Conservation (phyloP, 306 rosid genomes). For the Senna tora region DNA sequence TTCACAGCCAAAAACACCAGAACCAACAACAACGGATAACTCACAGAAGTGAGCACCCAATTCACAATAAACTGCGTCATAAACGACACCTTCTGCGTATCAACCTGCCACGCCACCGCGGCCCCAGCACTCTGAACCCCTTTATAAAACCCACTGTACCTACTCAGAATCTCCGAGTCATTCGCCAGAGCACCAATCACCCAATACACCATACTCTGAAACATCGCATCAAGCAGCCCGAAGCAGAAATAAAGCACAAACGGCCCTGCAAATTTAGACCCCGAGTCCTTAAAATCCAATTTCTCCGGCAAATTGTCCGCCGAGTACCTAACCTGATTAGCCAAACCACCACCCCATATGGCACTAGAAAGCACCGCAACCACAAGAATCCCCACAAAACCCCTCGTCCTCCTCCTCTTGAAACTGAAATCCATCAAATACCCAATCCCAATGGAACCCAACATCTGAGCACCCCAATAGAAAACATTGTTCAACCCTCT, state of each 20-base stretch:
- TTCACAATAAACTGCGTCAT: slow-evolving; percentile 66
- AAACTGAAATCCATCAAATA: slow-evolving; percentile 83
- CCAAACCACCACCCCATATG: slow-evolving; percentile 86
- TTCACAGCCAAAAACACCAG: slow-evolving; percentile 74
- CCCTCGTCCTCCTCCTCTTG: slow-evolving; percentile 73
- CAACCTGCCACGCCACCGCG: slow-evolving; percentile 96
- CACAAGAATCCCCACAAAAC: slow-evolving; percentile 60
- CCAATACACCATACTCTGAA: slow-evolving; percentile 86
- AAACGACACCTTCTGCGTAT: slow-evolving; percentile 54
- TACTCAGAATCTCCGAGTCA: slow-evolving; percentile 88
- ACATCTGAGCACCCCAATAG: slow-evolving; percentile 97
- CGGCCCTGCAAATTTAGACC: slow-evolving; percentile 70
- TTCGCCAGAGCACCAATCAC: slow-evolving; percentile 84
- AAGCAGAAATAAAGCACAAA: slow-evolving; percentile 76
- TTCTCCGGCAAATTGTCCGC: slow-evolving; percentile 15
- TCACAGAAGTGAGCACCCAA: slow-evolving; percentile 63
- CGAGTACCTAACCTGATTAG: slow-evolving; percentile 61
- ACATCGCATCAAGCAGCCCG: slow-evolving; percentile 94
- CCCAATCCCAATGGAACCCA: slow-evolving; percentile 83
- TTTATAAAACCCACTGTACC: slow-evolving; percentile 89
- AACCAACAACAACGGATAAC: slow-evolving; percentile 68
- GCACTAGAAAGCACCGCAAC: slow-evolving; percentile 63
- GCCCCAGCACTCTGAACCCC: slow-evolving; percentile 98
- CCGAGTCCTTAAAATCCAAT: slow-evolving; percentile 72
- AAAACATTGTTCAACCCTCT: slow-evolving; percentile 88